Evolutionary conservation across 1,284 basidiomycete genomes (phyloP), one percentile per base, ranked within the genome.

Genomic region (Fomitopsis pinicola): DNA sequence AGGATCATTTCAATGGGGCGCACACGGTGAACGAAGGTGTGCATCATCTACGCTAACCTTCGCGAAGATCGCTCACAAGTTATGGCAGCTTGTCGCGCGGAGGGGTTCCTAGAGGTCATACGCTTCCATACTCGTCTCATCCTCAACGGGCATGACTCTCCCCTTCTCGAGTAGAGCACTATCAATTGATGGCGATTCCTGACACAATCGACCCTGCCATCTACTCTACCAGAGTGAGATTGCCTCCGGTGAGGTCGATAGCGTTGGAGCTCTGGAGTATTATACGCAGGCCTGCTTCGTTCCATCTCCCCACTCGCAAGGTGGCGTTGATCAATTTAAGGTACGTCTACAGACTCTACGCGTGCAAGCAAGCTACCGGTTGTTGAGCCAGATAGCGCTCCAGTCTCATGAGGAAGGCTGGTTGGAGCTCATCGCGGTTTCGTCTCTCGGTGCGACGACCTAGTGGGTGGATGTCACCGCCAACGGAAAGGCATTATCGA

Each of bases 21-120:
- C 91, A 92, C 71, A 90, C 90, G 0, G 73, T 80, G 10, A 76
- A 82, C 52, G 81, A 82, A 72, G 72, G 77, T 71, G 36, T 17
- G 64, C 60, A 3, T 15, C 9, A 22, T 30, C 30, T 9, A 1
- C 30, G 10, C 26, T 2, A 19, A 8, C 52, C 44, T 42, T 30
- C 1, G 38, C 22, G 40, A n/a, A 36, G n/a, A 38, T 38, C 30
- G 58, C 8, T 59, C 30, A 55, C 30, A 30, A 0, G 17, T 17
- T 19, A 36, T 50, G 26, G 10, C 60, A 82, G 82, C 76, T 4
- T 66, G 81, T 12, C 64, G 68, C 3, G 73, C 72, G 1, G 72
- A 75, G 33, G 75, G 70, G 40, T 75, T 81, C 58, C 66, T 81
- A n/a, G 79, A 81, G 64, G 71, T 76, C 44, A 75, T 82, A 58